These are phyloP conservation scores for Peterozyma toletana DNA, from an alignment of 805 yeast species.

Conservation along the genomic window DNA sequence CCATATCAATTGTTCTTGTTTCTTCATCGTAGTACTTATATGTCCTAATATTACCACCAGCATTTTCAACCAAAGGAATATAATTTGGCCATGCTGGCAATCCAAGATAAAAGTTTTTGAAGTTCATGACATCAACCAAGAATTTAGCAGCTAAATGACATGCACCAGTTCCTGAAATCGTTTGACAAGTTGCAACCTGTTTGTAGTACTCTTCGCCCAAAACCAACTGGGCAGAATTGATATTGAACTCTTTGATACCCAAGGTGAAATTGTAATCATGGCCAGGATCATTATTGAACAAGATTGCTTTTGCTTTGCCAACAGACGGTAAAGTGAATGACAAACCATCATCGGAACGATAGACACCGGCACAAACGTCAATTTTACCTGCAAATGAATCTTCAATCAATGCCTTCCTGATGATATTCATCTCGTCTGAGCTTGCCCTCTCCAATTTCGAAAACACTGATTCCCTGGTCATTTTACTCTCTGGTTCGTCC, in stretches of 20 bases:
- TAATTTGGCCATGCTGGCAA: slow-evolving; percentile 44
- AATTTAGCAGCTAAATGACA: slow-evolving; percentile 40
- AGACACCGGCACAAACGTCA: slow-evolving; percentile 39
- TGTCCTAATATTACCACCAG: slow-evolving; percentile 34
- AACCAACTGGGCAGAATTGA: slow-evolving; percentile 30
- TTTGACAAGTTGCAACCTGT: slow-evolving; percentile 38
- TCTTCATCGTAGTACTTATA: slow-evolving; percentile 35
- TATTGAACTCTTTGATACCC: slow-evolving; percentile 30
- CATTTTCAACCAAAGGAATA: slow-evolving; percentile 38
- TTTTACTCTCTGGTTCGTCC: no score
- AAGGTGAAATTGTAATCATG: slow-evolving; percentile 35
- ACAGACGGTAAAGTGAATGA: slow-evolving; percentile 32
- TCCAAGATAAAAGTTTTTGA: slow-evolving; percentile 29
- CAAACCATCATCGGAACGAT: slow-evolving; percentile 30
- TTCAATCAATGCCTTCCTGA: slow-evolving; percentile 5
- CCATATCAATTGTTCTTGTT: slow-evolving; percentile 33
- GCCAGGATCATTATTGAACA: slow-evolving; percentile 30
- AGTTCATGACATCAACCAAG: slow-evolving; percentile 11
- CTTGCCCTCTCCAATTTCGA: no score
- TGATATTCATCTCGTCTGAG: slow-evolving; percentile 10
- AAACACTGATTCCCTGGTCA: no score
- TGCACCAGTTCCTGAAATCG: slow-evolving; percentile 43
- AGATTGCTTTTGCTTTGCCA: slow-evolving; percentile 24
- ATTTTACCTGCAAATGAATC: slow-evolving; percentile 28
- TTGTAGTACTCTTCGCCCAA: slow-evolving; percentile 29